Evolutionary conservation across 441 rosid genomes (phyloP).

Genomic region (Populus hybrid): DNA sequence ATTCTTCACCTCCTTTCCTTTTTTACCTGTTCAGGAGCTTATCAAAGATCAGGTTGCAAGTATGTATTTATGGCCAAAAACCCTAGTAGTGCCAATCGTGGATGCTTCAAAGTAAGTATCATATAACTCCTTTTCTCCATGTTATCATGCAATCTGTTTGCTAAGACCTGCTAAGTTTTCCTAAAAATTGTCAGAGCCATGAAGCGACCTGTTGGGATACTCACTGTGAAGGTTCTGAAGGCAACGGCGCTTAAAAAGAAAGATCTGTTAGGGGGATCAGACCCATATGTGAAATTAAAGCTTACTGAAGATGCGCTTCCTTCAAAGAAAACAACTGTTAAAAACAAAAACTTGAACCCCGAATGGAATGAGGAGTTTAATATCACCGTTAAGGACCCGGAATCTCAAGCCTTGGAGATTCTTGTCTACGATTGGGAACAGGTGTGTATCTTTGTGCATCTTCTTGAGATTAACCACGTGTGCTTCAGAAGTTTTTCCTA

Average conservation of each 20-base stretch:
- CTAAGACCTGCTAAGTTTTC: slow-evolving; percentile 6
- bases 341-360: slow-evolving; percentile 88
- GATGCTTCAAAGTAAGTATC: slow-evolving; percentile 74
- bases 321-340: slow-evolving; percentile 88
- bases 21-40: slow-evolving; percentile 61
- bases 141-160: slow-evolving; percentile 9
- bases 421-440: slow-evolving; percentile 92
- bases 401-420: slow-evolving; percentile 68
- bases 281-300: slow-evolving; percentile 90
- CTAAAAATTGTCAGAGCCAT: slow-evolving; percentile 59
- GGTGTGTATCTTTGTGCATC: slow-evolving; percentile 34
- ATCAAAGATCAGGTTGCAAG: slow-evolving; percentile 92
- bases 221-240: slow-evolving; percentile 70
- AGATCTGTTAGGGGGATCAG: slow-evolving; percentile 89
- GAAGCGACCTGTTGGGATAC: slow-evolving; percentile 87
- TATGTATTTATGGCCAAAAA: slow-evolving; percentile 96
- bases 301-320: slow-evolving; percentile 75
- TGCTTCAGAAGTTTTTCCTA: not conserved
- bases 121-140: not conserved
- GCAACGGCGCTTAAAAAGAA: slow-evolving; percentile 84
- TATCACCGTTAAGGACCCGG: slow-evolving; percentile 75
- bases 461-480: not conserved
- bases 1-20: not conserved
- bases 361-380: slow-evolving; percentile 94
- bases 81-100: slow-evolving; percentile 68